These are phyloP conservation scores for Chaetomiaceae sp. DNA, from an alignment of 2,329 filamentous ascomycete genomes.

Conservation along the genomic window DNA sequence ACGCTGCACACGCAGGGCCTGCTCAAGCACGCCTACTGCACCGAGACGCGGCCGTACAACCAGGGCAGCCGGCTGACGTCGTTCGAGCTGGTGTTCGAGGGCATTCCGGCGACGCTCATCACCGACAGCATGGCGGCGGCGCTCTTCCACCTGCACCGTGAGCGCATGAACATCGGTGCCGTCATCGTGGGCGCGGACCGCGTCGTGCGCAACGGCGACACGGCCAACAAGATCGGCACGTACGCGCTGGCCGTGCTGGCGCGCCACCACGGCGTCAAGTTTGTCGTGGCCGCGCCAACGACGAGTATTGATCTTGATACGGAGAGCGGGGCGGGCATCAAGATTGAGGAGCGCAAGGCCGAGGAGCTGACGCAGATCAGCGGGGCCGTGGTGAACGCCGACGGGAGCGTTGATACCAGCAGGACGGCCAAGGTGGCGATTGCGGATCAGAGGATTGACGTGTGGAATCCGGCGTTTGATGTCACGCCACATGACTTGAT, in stretches of 20 bases:
- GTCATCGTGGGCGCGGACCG: constrained; percentile 94
- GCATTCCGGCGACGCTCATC: constrained; percentile 84
- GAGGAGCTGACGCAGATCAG: constrained; percentile 82
- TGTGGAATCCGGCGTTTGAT: constrained; percentile 98
- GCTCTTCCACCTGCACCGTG: constrained; percentile 63
- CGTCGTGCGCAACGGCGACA: constrained; percentile 94
- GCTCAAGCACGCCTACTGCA: constrained; percentile 85
- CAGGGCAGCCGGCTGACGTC: constrained; percentile 92
- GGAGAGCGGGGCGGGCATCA: constrained; percentile 70
- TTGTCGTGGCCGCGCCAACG: constrained; percentile 88
- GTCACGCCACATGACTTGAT: constrained; percentile 86
- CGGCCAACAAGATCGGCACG: constrained; percentile 97
- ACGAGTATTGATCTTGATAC: constrained; percentile 90
- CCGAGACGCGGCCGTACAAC: constrained; percentile 96
- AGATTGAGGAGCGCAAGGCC: constrained; percentile 80
- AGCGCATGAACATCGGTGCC: constrained; percentile 66
- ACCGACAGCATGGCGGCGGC: constrained; percentile 96
- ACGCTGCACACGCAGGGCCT: constrained; percentile 63
- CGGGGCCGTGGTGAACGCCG: constrained; percentile 64
- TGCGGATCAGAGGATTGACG: constrained; percentile 70
- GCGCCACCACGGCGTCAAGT: constrained; percentile 82
- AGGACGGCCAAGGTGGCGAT: constrained; percentile 71
- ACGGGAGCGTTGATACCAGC: constrained; percentile 59
- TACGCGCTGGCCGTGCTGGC: constrained; percentile 91
- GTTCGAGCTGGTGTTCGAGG: constrained; percentile 92